phyloP scores from a whole-genome alignment of 1,284 basidiomycete species.

The Testicularia cyperi region DNA sequence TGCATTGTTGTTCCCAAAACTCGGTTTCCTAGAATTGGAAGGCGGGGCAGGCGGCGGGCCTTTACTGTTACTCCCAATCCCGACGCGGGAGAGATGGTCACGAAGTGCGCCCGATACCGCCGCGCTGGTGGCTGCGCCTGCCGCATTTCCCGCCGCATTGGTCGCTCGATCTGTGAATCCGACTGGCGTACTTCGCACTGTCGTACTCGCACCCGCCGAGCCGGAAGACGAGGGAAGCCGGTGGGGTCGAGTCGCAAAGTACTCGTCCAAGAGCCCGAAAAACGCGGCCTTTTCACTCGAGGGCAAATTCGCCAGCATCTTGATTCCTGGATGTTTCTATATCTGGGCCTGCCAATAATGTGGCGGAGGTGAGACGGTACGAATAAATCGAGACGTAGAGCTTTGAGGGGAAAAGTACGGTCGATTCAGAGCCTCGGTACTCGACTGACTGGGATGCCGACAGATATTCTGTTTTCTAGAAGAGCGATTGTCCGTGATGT shows the following conservation, averaged over 20 bases:
- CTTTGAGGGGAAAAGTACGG: no score
- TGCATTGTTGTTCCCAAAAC: no score
- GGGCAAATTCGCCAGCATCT: conserved; percentile 37
- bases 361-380: no score
- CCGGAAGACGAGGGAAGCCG: conserved; percentile 4
- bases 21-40: no score
- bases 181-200: background rate
- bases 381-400: no score
- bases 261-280: conserved; percentile 49
- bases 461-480: no score
- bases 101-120: conserved; percentile 11
- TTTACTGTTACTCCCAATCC: conserved; percentile 3
- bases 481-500: no score
- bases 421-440: no score
- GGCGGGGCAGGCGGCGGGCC: conserved; percentile 12
- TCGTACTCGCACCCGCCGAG: background rate
- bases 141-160: conserved; percentile 12
- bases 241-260: conserved; percentile 48
- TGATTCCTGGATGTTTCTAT: no score
- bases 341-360: no score
- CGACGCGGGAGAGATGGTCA: conserved; percentile 18
- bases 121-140: conserved; percentile 12
- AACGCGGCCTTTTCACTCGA: conserved; percentile 41
- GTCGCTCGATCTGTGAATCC: conserved; percentile 16
- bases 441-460: no score